Base-by-base conservation (phyloP, 306 rosid genomes). In the Arachis stenosperma region DNA sequence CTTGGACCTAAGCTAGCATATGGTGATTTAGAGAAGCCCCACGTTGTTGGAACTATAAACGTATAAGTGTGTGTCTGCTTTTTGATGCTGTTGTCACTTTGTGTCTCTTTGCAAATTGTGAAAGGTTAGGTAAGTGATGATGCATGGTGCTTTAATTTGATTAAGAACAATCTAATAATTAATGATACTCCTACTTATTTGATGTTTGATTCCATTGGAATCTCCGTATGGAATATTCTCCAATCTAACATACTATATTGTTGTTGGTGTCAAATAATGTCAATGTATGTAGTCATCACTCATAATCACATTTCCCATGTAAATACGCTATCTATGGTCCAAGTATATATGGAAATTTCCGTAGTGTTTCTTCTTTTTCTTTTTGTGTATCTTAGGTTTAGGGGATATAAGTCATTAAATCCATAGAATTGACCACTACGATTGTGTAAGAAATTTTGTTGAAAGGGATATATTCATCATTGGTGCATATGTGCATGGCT, bases 1-100 rank as follows among this genome's bases (percentile, higher is more conserved):
- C 37, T 59, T 15, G 66, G 36, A 63, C 51, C 59, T 56, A 58
- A 58, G 75, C 59, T 56, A 58, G 63, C 75, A 68, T 36, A 65
- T 48, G 53, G 76, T 82, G 76, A 76, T 69, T 75, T 77, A 37
- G 74, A 59, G 71, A 79, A 74, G 72, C 79, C 88, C 87, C 84
- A 78, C 84, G 87, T 82, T 78, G 86, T 87, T 74, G 81, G 82
- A 79, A 72, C 81, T 61, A 57, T n/a, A 22, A 61, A 74, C 68
- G 80, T 66, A 48, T 33, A 33, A 33, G 6, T 11, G 11, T 10
- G 70, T 54, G 15, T 66, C 62, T 70, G 42, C 75, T 75, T 69
- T 78, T 75, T 47, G 29, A 48, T 69, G 65, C 36, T 33, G 48
- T 65, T 61, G 69, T 42, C 56, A 41, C 72, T 69, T 69, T 36